A percentile compares a stretch with the other conserved stretches of the same genome.
These are phyloP conservation scores for Taxillus chinensis DNA, from an alignment of 164 flowering plant genomes.

Conservation along the genomic window DNA sequence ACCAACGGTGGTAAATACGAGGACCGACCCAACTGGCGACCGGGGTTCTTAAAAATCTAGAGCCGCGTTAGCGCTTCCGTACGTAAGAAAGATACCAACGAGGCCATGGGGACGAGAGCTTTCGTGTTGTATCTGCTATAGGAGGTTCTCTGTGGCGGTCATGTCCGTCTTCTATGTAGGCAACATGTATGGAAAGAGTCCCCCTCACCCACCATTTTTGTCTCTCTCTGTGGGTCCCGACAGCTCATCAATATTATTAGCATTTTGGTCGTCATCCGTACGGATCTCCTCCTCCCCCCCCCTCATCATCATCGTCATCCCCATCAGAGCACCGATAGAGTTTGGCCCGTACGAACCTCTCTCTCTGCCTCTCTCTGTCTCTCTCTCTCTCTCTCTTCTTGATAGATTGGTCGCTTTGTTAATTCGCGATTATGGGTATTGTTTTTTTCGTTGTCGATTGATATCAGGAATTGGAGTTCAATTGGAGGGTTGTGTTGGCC, in stretches of 20 bases:
- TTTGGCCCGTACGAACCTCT: constrained; percentile 54
- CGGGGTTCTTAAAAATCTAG: too few species aligned
- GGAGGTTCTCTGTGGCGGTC: constrained; percentile 39
- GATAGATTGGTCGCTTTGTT: not conserved
- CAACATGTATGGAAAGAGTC: not conserved
- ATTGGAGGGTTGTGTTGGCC: constrained; percentile 63
- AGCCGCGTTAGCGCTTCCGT: too few species aligned
- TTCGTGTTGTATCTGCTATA: constrained; percentile 45
- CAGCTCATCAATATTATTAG: constrained; percentile 4
- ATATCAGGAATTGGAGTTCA: constrained; percentile 54
- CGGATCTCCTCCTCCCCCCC: constrained; percentile 14
- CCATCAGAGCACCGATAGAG: constrained; percentile 14
- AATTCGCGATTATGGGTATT: not conserved
- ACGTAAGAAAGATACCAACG: too few species aligned
- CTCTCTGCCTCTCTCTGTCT: constrained; percentile 13
- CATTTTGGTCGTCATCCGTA: not conserved
- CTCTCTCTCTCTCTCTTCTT: not conserved
- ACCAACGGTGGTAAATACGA: too few species aligned
- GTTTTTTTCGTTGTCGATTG: not conserved
- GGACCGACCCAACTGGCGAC: too few species aligned
- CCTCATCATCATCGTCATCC: too few species aligned
- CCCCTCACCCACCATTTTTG: not conserved
- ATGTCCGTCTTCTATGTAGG: constrained; percentile 28
- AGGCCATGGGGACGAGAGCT: constrained; percentile 41
- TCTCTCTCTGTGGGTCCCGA: constrained; percentile 7